Base-by-base conservation (phyloP, 2,329 filamentous ascomycete species). In the Diplodia scrobiculata region DNA sequence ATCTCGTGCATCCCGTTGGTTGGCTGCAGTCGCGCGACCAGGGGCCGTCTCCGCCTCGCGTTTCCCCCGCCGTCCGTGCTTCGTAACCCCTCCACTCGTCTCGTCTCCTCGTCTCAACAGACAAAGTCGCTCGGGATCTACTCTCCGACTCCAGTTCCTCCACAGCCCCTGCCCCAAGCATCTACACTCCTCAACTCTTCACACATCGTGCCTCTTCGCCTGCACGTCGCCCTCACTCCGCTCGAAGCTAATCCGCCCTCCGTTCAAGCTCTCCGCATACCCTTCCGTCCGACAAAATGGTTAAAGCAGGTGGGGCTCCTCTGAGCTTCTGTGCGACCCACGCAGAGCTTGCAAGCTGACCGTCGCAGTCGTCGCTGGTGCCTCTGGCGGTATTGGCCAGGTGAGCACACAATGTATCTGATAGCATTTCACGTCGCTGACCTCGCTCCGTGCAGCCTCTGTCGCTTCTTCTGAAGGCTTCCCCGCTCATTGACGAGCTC, bases 311-410 rank as follows among this genome's bases (percentile, higher is more conserved):
- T 70, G 58, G 52, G 66, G 68, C 58, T 36, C 27, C 45, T 25
- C 48, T 19, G 51, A 25, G 51, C 52, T 63, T 47, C 65, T 36
- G 65, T 51, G 45, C 48, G 41, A 50, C 58, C 48, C 65, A 36
- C 65, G 48, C 48, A 25, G 50, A 48, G 38, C 50, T 60, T 58
- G 45, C 47, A 41, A 54, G 51, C 63, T 52, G 50, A 67, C 63
- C 55, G 25, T 48, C 52, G 11, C 72, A 86, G 85, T 84, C 77
- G 94, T 99, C 84, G 92, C 95, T 82, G 95, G 95, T 82, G 95
- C 94, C 79, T 89, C 94, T 80, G 95, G 95, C 83, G 95, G 95
- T 84, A 99, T 99, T 88, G 95, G 94, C 81, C 94, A 97, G 89
- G 93, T 96, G 79, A 74, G 83, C 34, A 27, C 32, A 38, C 65